Conservation (phyloP, 495 filamentous ascomycete species). For the Oidiodendron maius region DNA sequence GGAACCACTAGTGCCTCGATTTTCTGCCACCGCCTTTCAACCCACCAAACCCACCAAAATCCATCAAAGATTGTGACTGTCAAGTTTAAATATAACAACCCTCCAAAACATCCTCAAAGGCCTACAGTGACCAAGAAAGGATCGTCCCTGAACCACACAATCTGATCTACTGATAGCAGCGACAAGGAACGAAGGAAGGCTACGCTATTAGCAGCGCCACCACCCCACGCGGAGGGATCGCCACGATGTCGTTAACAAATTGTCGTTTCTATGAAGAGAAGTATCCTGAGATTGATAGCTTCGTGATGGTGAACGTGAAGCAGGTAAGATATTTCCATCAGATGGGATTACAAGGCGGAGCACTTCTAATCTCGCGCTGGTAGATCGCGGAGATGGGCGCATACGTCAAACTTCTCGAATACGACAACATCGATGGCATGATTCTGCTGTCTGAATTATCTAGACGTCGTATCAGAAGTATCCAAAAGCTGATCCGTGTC, state of each 20-base stretch:
- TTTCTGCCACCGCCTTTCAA: conserved; percentile 6
- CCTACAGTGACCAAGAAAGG: not conserved
- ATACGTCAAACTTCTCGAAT: conserved; percentile 98
- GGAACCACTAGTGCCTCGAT: not conserved
- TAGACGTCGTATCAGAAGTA: conserved; percentile 91
- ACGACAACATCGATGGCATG: conserved; percentile 99
- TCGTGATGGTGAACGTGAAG: conserved; percentile 98
- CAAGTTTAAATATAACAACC: not conserved
- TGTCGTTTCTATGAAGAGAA: conserved; percentile 99
- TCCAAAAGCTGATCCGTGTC: conserved; percentile 97
- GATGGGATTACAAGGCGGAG: not conserved
- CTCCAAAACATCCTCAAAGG: not conserved
- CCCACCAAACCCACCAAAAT: conserved; percentile 3
- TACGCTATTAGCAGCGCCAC: conserved; percentile 7
- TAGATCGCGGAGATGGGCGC: conserved; percentile 99
- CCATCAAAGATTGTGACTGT: conserved; percentile 4
- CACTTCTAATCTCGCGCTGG: conserved; percentile 1
- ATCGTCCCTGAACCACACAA: not conserved
- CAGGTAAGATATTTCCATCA: conserved; percentile 51
- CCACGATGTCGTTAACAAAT: conserved; percentile 92
- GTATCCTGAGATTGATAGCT: conserved; percentile 97
- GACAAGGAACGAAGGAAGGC: conserved; percentile 4
- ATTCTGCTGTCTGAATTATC: conserved; percentile 95
- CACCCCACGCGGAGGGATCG: conserved; percentile 15
- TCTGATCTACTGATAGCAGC: not conserved